phyloP scores from a whole-genome alignment of 1,139 yeast genomes.

The Zygosaccharomyces sapae region DNA sequence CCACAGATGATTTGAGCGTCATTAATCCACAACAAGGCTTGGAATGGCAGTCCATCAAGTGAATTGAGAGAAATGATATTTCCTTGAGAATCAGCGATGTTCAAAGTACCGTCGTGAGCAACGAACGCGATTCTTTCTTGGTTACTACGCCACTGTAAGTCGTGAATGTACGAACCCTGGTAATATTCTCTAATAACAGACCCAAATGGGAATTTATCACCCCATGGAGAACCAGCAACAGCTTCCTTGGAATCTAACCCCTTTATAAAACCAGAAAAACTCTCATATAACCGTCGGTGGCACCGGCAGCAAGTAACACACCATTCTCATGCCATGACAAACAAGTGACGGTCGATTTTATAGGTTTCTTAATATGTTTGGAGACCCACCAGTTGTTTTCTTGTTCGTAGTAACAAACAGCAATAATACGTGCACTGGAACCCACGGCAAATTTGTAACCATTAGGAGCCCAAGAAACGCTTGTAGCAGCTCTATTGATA shows the following conservation, averaged over 20 bases:
- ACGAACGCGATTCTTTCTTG: constrained; percentile 79
- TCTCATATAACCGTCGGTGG: constrained; percentile 91
- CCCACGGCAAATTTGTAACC: constrained; percentile 97
- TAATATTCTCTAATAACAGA: constrained; percentile 84
- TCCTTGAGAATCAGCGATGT: constrained; percentile 46
- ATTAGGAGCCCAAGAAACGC: constrained; percentile 89
- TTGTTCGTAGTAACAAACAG: constrained; percentile 91
- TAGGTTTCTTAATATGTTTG: constrained; percentile 90
- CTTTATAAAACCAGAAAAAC: constrained; percentile 90
- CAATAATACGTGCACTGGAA: constrained; percentile 88
- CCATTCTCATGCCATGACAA: constrained; percentile 95
- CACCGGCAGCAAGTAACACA: constrained; percentile 83
- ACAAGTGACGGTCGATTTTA: constrained; percentile 79
- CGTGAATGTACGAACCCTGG: constrained; percentile 91
- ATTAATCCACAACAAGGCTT: constrained; percentile 62
- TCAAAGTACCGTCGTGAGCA: constrained; percentile 71
- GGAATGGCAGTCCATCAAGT: constrained; percentile 76
- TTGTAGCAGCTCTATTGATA: constrained; percentile 91
- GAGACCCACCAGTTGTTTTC: constrained; percentile 99
- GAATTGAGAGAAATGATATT: constrained; percentile 71
- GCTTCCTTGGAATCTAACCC: constrained; percentile 82
- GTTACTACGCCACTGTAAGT: constrained; percentile 76
- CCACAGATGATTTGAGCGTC: constrained; percentile 74
- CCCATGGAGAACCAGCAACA: constrained; percentile 73
- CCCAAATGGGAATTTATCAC: constrained; percentile 91